Conservation (phyloP, 352 stramenopile genomes). For the Blastocystis sp. region DNA sequence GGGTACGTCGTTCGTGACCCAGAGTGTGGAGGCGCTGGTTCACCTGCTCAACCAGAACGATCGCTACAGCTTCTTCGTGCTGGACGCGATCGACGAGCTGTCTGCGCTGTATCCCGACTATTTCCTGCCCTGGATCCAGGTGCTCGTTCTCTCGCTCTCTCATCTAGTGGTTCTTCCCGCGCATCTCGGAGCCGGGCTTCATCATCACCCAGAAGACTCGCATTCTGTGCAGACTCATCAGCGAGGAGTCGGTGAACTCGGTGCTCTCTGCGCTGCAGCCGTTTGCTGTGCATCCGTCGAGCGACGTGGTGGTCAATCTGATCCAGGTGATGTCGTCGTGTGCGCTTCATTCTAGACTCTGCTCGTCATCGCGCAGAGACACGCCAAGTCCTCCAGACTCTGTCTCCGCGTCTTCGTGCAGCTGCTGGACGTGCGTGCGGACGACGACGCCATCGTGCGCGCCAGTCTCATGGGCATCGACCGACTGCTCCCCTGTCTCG, state of each 20-base stretch:
- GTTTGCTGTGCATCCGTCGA: constrained; percentile 70
- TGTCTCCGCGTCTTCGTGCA: constrained; percentile 64
- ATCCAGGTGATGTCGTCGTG: constrained; percentile 62
- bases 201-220: constrained; percentile 76
- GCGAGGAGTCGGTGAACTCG: constrained; percentile 74
- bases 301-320: not conserved
- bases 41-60: not conserved
- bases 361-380: constrained; percentile 74
- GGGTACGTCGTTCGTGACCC: not conserved
- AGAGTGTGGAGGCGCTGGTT: not conserved
- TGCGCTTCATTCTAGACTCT: constrained; percentile 80
- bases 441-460: not conserved
- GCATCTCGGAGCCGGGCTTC: constrained; percentile 74
- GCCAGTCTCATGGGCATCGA: not conserved
- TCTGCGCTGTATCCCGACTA: constrained; percentile 77
- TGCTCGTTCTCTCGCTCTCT: constrained; percentile 72
- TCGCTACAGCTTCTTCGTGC: not conserved
- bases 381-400: constrained; percentile 72
- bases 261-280: constrained; percentile 77
- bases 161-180: constrained; percentile 78
- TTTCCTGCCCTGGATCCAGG: constrained; percentile 73
- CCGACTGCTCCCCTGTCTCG: not conserved
- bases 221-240: constrained; percentile 75
- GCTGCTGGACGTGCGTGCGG: not conserved
- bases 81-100: constrained; percentile 61